Evolutionary conservation across 257 asterid species (phyloP).

Genomic region (Nicotiana undulata): DNA sequence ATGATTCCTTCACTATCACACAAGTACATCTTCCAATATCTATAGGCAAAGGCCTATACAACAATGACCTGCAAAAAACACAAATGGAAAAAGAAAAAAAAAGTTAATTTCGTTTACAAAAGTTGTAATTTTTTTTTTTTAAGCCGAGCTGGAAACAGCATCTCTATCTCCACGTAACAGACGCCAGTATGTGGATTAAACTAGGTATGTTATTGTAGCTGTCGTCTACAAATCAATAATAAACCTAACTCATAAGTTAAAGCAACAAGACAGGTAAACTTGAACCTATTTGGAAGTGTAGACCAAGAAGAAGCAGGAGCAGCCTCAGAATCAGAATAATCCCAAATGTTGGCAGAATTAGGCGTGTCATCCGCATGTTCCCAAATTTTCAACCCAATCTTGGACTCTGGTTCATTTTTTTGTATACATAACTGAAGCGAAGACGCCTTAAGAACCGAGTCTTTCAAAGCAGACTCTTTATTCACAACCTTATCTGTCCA

Average conservation of each 20-base stretch:
- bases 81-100: no score
- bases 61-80: conserved; percentile 41
- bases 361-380: conserved; percentile 35
- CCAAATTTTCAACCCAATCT: conserved; percentile 35
- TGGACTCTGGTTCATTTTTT: conserved; percentile 52
- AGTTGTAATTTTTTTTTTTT: no score
- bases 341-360: conserved; percentile 62
- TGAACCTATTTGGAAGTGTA: conserved; percentile 68
- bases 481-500: conserved; percentile 12
- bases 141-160: no score
- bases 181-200: no score
- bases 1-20: conserved; percentile 70
- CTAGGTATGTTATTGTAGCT: no score
- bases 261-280: not conserved
- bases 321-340: conserved; percentile 77
- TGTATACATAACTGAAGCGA: conserved; percentile 66
- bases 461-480: conserved; percentile 17
- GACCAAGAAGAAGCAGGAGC: conserved; percentile 98
- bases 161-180: no score
- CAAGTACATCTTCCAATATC: conserved; percentile 89
- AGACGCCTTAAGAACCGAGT: conserved; percentile 45
- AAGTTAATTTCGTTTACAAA: no score
- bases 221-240: no score
- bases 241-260: no score
- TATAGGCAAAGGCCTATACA: conserved; percentile 81